Evolutionary conservation across 345 rosid species (phyloP).

Genomic region (Cardamine chenopodiifolia): DNA sequence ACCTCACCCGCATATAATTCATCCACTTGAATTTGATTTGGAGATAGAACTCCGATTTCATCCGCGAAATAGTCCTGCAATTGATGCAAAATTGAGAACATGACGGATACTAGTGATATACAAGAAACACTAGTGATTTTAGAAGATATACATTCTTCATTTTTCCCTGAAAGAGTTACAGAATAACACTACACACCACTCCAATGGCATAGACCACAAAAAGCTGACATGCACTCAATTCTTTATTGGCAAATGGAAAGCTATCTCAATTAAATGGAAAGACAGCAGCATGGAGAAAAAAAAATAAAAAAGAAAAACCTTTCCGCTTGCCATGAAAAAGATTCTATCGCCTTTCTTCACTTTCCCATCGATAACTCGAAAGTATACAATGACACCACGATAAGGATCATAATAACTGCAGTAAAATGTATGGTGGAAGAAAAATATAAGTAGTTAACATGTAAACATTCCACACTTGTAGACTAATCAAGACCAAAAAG

Average conservation of each 20-base stretch:
- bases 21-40: slow-evolving; percentile 87
- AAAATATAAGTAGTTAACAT: slow-evolving; percentile 6
- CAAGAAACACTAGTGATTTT: neutral
- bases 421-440: slow-evolving; percentile 21
- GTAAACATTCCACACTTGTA: neutral
- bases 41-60: slow-evolving; percentile 96
- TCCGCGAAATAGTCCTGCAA: slow-evolving; percentile 87
- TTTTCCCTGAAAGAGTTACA: slow-evolving; percentile 8
- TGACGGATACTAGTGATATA: slow-evolving; percentile 8
- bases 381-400: slow-evolving; percentile 96
- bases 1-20: slow-evolving; percentile 98
- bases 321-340: slow-evolving; percentile 88
- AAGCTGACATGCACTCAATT: slow-evolving; percentile 15
- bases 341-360: slow-evolving; percentile 93
- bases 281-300: slow-evolving; percentile 1
- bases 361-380: slow-evolving; percentile 91
- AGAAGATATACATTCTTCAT: neutral
- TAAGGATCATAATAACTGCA: slow-evolving; percentile 96
- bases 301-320: slow-evolving; percentile 49
- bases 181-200: neutral
- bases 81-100: slow-evolving; percentile 19
- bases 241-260: neutral
- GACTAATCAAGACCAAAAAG: slow-evolving; percentile 5
- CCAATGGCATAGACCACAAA: neutral
- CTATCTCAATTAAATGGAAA: slow-evolving; percentile 17